Conservation (phyloP, 2,329 filamentous ascomycete genomes). For the Aspergillus sp. region DNA sequence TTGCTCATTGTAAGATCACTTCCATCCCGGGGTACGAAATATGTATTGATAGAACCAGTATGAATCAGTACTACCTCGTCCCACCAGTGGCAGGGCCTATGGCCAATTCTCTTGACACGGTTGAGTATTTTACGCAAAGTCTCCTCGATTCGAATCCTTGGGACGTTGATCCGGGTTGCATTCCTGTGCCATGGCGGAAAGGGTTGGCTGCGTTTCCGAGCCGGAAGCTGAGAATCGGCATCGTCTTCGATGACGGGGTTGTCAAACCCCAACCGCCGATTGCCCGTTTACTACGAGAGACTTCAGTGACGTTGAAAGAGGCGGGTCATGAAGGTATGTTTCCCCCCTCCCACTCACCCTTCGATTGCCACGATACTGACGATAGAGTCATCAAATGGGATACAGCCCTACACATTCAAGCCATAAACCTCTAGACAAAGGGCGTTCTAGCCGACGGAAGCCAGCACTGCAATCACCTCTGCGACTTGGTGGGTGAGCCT, state of each 20-base stretch:
- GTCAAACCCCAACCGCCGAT: constrained; percentile 56
- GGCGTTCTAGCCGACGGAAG: constrained; percentile 27
- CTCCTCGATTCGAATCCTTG: constrained; percentile 15
- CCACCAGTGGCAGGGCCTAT: constrained; percentile 21
- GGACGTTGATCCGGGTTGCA: constrained; percentile 37
- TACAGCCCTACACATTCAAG: constrained; percentile 17
- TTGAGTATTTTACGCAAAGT: constrained; percentile 24
- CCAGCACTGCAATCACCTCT: constrained; percentile 18
- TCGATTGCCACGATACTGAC: background rate
- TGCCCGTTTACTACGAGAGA: constrained; percentile 45
- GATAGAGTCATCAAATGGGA: constrained; percentile 23
- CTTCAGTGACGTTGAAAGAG: constrained; percentile 50
- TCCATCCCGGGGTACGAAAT: background rate
- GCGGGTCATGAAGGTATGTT: constrained; percentile 43
- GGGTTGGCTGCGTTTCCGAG: constrained; percentile 16
- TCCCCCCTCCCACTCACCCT: background rate
- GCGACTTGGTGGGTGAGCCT: constrained; percentile 21
- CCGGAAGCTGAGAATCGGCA: constrained; percentile 52
- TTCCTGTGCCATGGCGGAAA: constrained; percentile 22
- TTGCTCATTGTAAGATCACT: constrained; percentile 13
- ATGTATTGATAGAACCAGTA: constrained; percentile 32
- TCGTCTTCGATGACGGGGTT: constrained; percentile 54
- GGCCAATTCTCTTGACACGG: constrained; percentile 16
- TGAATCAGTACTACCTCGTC: constrained; percentile 28
- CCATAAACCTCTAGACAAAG: constrained; percentile 24